phyloP scores from a whole-genome alignment of 768 basidiomycete genomes.

The Kwoniella pini region DNA sequence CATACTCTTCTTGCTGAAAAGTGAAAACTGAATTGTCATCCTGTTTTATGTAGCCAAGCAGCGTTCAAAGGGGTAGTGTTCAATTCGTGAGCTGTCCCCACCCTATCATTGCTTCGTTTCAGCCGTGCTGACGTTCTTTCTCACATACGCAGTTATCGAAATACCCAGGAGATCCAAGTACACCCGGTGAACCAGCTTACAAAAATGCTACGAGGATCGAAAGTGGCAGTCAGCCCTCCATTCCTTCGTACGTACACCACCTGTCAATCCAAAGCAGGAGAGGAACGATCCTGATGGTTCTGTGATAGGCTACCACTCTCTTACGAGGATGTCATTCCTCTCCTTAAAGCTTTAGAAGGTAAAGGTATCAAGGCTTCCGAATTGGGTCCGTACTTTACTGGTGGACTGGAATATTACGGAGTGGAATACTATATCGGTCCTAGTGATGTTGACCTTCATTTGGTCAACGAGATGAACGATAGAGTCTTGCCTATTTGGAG shows the following conservation, averaged over 20 bases:
- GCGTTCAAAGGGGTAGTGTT: slow-evolving; percentile 80
- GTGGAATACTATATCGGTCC: slow-evolving; percentile 57
- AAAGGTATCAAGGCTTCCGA: slow-evolving; percentile 53
- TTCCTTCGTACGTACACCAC: slow-evolving; percentile 38
- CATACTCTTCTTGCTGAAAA: slow-evolving; percentile 59
- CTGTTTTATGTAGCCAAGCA: slow-evolving; percentile 19
- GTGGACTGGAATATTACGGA: slow-evolving; percentile 51
- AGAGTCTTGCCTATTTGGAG: slow-evolving; percentile 90
- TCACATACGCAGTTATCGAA: slow-evolving; percentile 28
- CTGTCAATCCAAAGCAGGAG: slow-evolving; percentile 57
- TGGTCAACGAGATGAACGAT: slow-evolving; percentile 72
- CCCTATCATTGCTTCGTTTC: neutral
- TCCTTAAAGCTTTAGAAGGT: slow-evolving; percentile 62
- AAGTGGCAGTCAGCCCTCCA: slow-evolving; percentile 55
- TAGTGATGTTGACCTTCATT: slow-evolving; percentile 58
- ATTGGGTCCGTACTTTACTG: slow-evolving; percentile 50
- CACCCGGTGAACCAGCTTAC: slow-evolving; percentile 85
- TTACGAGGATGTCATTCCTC: slow-evolving; percentile 74
- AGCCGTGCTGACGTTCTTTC: slow-evolving; percentile 44
- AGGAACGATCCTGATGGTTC: slow-evolving; percentile 58
- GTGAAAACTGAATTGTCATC: neutral
- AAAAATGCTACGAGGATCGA: slow-evolving; percentile 68
- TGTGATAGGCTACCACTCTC: slow-evolving; percentile 75
- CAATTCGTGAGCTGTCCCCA: slow-evolving; percentile 59
- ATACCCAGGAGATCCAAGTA: slow-evolving; percentile 65